A percentile compares a stretch with the other conserved stretches of the same genome.
phyloP scores from a whole-genome alignment of 495 filamentous ascomycete genomes.

The Penicillium manginii region DNA sequence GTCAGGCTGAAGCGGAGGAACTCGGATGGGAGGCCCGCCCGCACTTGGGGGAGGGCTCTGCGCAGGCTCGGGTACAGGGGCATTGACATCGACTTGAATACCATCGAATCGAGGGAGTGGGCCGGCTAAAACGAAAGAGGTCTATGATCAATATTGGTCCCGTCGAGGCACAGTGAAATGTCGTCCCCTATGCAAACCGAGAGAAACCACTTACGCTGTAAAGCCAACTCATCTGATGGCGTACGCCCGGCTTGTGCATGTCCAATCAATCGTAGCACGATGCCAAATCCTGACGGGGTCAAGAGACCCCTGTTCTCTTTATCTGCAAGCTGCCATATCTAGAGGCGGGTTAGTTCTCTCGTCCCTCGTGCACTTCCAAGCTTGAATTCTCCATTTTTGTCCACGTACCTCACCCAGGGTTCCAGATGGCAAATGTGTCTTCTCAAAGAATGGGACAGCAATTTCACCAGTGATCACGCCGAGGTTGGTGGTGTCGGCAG shows the following conservation, averaged over 20 bases:
- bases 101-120: conserved; percentile 94
- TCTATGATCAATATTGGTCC: conserved; percentile 20
- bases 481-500: conserved; percentile 84
- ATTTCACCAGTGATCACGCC: conserved; percentile 96
- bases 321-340: conserved; percentile 99
- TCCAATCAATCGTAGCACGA: conserved; percentile 91
- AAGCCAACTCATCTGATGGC: conserved; percentile 76
- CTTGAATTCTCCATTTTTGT: not conserved
- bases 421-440: conserved; percentile 82
- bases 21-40: conserved; percentile 77
- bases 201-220: conserved; percentile 56
- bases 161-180: not conserved
- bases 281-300: conserved; percentile 86
- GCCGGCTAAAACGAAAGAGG: conserved; percentile 58
- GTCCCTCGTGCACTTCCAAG: not conserved
- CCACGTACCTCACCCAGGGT: conserved; percentile 82
- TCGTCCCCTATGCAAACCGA: not conserved
- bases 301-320: conserved; percentile 93
- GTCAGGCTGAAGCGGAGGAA: conserved; percentile 86
- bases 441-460: conserved; percentile 97
- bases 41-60: conserved; percentile 65
- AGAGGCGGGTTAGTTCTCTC: conserved; percentile 1
- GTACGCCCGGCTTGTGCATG: conserved; percentile 87
- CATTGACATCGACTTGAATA: conserved; percentile 47
- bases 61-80: conserved; percentile 44